Evolutionary conservation across 192 early-diverging fungal genomes (phyloP).

Genomic region (Coemansia brasiliensis): DNA sequence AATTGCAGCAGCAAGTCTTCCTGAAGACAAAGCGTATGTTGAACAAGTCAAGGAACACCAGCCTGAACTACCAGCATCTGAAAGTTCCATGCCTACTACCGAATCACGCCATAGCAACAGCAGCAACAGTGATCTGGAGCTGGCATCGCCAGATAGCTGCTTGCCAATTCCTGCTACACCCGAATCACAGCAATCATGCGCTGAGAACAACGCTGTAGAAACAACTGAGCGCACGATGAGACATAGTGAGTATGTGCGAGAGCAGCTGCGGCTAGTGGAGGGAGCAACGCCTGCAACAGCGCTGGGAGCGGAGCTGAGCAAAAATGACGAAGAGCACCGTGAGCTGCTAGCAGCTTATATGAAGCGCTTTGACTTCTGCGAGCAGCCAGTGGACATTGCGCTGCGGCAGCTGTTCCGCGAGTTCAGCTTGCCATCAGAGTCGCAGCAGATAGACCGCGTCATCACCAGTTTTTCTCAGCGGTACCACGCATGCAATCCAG

Average conservation of each 20-base stretch:
- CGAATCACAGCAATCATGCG: background rate
- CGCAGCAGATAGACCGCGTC: slow-evolving; percentile 82
- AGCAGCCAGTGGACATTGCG: slow-evolving; percentile 67
- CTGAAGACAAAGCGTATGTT: slow-evolving; percentile 7
- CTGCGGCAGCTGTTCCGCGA: slow-evolving; percentile 70
- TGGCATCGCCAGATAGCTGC: no score
- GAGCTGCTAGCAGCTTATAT: slow-evolving; percentile 61
- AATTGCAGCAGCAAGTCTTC: slow-evolving; percentile 20
- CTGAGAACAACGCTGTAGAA: background rate
- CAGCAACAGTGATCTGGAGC: no score
- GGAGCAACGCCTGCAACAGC: slow-evolving; percentile 41
- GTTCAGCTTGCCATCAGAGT: slow-evolving; percentile 75
- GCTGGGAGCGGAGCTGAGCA: slow-evolving; percentile 58
- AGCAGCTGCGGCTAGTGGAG: slow-evolving; percentile 40
- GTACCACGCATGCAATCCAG: slow-evolving; percentile 69
- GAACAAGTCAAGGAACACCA: background rate
- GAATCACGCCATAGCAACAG: no score
- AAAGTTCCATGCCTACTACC: no score
- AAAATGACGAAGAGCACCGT: slow-evolving; percentile 58
- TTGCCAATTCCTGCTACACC: no score
- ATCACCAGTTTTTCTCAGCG: slow-evolving; percentile 71
- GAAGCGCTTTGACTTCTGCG: slow-evolving; percentile 61
- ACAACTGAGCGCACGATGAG: background rate
- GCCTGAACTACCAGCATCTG: no score
- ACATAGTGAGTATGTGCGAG: slow-evolving; percentile 35